Evolutionary conservation across 179 eudicot species (phyloP), one percentile per base, ranked within the genome.

Genomic region (Camellia oleifera): DNA sequence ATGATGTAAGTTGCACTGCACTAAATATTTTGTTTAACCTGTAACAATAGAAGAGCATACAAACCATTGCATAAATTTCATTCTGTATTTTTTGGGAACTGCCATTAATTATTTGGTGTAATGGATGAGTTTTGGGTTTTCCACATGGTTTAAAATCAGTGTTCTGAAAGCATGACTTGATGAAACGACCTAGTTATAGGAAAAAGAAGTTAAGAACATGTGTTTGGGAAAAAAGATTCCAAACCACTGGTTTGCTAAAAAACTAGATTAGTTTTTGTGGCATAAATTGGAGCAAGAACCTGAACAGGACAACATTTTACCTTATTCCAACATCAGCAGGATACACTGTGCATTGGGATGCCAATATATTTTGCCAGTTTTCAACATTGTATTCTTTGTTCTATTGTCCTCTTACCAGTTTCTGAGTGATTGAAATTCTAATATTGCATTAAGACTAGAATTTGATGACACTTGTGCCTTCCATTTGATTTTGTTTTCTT

Each of bases 201-300:
- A 32, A 26, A 26, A 26, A 26, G 32, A 26, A 26, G 32, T 26
- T 26, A 26, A 26, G 32, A 26, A 26, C 32, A 26, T 26, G 32
- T 26, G 32, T 26, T 65, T 50, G 57, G 23, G 40, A 20, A 72
- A 63, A 20, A 58, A 64, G 72, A 60, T 12, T 48, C 7, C 14
- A 71, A 71, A 71, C 32, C 40, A 46, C 20, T 48, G 18, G 18
- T 14, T 12, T 48, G 56, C 7, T 18, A 18, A 9, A 4, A 74
- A 26, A 3, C 32, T 26, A 26, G 76, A 56, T 68, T 53, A 23
- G 23, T 75, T 79, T 74, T 42, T 18, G 40, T 42, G 54, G 60
- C 67, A 12, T 8, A 50, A 42, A 26, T 8, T 82, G 79, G n/a
- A 76, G 15, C 60, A 68, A 6, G 68, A 62, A n/a, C 42, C 54